These are phyloP conservation scores for Pseudocercospora eumusae DNA, from an alignment of 2,329 filamentous ascomycete species.

Conservation along the genomic window DNA sequence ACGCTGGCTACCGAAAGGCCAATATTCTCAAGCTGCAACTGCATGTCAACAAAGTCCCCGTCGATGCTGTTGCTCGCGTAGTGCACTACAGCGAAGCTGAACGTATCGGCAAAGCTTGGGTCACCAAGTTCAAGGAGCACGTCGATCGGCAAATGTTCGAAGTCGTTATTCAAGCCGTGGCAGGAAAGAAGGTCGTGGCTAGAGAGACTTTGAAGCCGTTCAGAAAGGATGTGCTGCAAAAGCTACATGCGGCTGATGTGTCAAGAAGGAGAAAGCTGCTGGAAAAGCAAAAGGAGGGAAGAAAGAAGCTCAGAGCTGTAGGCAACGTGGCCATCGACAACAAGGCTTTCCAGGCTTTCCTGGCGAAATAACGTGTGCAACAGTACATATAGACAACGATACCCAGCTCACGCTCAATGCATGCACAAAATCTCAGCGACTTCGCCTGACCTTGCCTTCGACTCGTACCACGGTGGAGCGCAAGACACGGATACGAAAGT, in stretches of 20 bases:
- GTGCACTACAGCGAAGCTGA: conserved; percentile 81
- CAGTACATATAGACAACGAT: neutral
- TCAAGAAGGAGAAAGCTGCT: conserved; percentile 79
- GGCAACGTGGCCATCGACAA: conserved; percentile 95
- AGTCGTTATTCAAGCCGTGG: conserved; percentile 88
- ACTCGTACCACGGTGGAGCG: too few species aligned
- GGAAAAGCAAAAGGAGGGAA: conserved; percentile 94
- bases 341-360: conserved; percentile 89
- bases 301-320: conserved; percentile 79
- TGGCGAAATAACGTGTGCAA: conserved; percentile 65
- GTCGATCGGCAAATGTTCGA: conserved; percentile 98
- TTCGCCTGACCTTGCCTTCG: neutral
- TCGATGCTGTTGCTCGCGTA: conserved; percentile 91
- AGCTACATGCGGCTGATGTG: conserved; percentile 89
- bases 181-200: conserved; percentile 79
- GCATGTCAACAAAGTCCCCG: conserved; percentile 87
- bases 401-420: neutral
- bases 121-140: conserved; percentile 93
- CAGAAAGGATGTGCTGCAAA: conserved; percentile 89
- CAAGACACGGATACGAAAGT: too few species aligned
- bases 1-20: conserved; percentile 80
- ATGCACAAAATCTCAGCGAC: neutral
- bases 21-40: conserved; percentile 86
- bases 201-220: conserved; percentile 96
- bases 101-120: conserved; percentile 81